Conservation (phyloP, 306 rosid genomes). For the Ammopiptanthus mongolicus region DNA sequence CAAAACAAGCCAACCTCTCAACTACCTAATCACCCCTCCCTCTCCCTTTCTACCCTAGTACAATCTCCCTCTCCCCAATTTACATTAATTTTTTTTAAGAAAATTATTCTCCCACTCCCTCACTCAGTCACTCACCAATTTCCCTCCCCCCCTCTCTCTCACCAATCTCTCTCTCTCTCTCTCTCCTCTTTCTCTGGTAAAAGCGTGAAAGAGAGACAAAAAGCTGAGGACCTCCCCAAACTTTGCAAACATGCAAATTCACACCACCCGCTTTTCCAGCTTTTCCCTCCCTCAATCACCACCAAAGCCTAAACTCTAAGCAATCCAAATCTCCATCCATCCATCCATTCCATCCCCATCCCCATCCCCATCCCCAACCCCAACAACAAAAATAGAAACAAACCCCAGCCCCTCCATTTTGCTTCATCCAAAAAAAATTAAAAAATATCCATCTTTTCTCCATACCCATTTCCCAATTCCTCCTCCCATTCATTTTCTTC, state of each 20-base stretch:
- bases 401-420: slow-evolving; percentile 5
- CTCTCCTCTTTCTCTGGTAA: background rate
- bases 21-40: slow-evolving; percentile 37
- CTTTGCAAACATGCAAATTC: slow-evolving; percentile 30
- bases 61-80: background rate
- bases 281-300: slow-evolving; percentile 19
- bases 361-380: background rate
- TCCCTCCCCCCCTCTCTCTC: background rate
- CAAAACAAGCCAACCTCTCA: slow-evolving; percentile 3
- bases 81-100: background rate
- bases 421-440: background rate
- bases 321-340: slow-evolving; percentile 25
- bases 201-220: slow-evolving; percentile 25
- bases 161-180: background rate
- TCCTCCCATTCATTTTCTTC: no score
- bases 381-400: background rate
- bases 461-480: background rate
- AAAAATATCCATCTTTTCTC: background rate
- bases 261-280: slow-evolving; percentile 28
- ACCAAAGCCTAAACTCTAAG: slow-evolving; percentile 39
- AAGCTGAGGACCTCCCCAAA: slow-evolving; percentile 28
- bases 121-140: background rate
- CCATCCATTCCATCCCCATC: background rate
- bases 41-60: slow-evolving; percentile 21
- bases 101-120: background rate